These are phyloP conservation scores for Pisolithus sp. DNA, from an alignment of 768 basidiomycete species.

Conservation along the genomic window DNA sequence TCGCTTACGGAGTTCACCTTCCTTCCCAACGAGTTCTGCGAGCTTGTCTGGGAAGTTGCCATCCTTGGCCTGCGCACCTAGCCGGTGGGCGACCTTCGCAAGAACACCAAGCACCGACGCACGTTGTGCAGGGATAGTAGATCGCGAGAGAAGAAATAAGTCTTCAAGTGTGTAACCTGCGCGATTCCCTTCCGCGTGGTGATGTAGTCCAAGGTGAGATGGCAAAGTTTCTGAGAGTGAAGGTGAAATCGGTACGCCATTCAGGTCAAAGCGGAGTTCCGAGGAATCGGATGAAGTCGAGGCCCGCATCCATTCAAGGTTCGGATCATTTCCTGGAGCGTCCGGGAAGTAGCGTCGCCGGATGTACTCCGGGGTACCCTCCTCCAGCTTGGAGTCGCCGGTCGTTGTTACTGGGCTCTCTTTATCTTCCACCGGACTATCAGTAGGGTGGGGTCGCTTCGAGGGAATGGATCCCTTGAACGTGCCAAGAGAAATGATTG, in stretches of 20 bases:
- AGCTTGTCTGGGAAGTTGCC: neutral
- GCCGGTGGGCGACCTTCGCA: constrained; percentile 43
- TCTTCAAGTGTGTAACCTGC: constrained; percentile 91
- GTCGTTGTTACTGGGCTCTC: neutral
- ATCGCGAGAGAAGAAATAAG: constrained; percentile 70
- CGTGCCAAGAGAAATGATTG: constrained; percentile 7
- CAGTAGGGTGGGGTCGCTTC: constrained; percentile 6
- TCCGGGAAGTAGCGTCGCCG: constrained; percentile 78
- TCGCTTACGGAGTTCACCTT: constrained; percentile 45
- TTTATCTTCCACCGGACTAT: neutral
- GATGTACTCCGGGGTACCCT: constrained; percentile 78
- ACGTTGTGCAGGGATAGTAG: constrained; percentile 58
- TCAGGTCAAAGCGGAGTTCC: constrained; percentile 67
- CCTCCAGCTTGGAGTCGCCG: constrained; percentile 34
- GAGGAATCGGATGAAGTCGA: constrained; percentile 14
- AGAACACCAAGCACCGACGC: constrained; percentile 47
- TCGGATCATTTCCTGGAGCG: constrained; percentile 60
- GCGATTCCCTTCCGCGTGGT: constrained; percentile 69
- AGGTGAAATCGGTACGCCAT: constrained; percentile 60
- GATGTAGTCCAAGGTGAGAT: constrained; percentile 83
- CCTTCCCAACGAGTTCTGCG: constrained; percentile 24
- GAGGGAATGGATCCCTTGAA: constrained; percentile 19
- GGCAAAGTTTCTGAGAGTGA: constrained; percentile 54
- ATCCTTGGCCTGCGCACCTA: constrained; percentile 14
- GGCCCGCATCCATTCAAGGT: constrained; percentile 70